Evolutionary conservation across 805 yeast genomes (phyloP).

Genomic region (Candida golubevii): DNA sequence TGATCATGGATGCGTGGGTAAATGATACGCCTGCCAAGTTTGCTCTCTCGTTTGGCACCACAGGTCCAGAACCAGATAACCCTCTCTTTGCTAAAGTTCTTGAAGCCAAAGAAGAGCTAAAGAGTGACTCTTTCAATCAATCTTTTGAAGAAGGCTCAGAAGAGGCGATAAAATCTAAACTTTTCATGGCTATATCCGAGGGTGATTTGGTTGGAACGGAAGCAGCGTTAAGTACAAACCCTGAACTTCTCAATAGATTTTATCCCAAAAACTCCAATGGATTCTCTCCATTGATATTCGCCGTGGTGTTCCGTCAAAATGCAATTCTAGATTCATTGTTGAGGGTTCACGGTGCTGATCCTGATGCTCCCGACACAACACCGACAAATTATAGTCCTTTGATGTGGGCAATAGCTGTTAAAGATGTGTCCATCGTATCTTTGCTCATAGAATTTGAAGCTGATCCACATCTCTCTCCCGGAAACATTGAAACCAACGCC

Average conservation of each 20-base stretch:
- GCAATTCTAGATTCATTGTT: slow-evolving; percentile 46
- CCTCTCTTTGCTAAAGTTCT: slow-evolving; percentile 9
- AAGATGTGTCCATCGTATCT: slow-evolving; percentile 51
- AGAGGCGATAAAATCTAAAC: background rate
- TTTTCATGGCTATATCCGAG: slow-evolving; percentile 32
- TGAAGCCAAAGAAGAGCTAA: slow-evolving; percentile 7
- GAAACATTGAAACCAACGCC: slow-evolving; percentile 44
- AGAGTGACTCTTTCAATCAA: background rate
- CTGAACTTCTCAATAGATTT: slow-evolving; percentile 20
- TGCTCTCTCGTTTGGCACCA: slow-evolving; percentile 1
- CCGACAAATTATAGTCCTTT: slow-evolving; percentile 57
- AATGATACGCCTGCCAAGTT: slow-evolving; percentile 3
- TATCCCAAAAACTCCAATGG: slow-evolving; percentile 29
- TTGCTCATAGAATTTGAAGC: slow-evolving; percentile 61
- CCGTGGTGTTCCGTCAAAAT: slow-evolving; percentile 50
- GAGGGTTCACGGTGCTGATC: slow-evolving; percentile 39
- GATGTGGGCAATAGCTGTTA: slow-evolving; percentile 81
- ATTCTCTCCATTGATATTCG: slow-evolving; percentile 39
- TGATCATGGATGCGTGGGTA: slow-evolving; percentile 6
- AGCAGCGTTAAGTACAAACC: slow-evolving; percentile 19
- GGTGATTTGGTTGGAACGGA: slow-evolving; percentile 37
- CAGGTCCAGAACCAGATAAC: slow-evolving; percentile 6
- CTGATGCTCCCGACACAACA: slow-evolving; percentile 47
- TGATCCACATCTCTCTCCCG: slow-evolving; percentile 44
- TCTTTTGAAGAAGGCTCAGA: background rate